Base-by-base conservation (phyloP, 176 grass and related monocot genomes). In the Aegilops bicornis region DNA sequence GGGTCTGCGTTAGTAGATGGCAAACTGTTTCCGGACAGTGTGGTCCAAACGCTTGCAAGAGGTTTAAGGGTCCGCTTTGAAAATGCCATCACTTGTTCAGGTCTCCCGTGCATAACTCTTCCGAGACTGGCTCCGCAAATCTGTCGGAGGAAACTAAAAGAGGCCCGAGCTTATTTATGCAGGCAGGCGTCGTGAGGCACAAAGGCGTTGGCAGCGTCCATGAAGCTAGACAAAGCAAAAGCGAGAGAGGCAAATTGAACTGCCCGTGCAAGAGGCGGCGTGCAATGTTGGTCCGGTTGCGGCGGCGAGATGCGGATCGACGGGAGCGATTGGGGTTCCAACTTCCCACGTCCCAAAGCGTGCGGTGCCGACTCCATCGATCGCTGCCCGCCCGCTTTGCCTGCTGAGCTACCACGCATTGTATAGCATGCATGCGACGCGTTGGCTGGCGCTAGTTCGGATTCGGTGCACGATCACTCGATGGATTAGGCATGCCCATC, bases 41-140 rank as follows among this genome's bases (percentile, higher is more conserved):
- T 1, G 13, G 1, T 15, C 13, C 4, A 1, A 3, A 48, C 4
- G 4, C 1, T 48, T 15, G 4, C 13, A 1, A 4, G 1, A 48
- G 4, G 45, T 48, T 48, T 4, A 0, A 4, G 12, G 45, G 13
- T 15, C 1, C 13, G 13, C 13, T 48, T 48, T 48, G 45, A 14
- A 48, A 4, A 48, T 48, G 45, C 45, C 45, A 45, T 45, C 42
- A 12, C 11, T 45, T 45, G 10, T 45, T 3, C 42, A 45, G 0
- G 3, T 45, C 42, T 45, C 42, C 3, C 10, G 3, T 3, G 42
- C 42, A 12, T 11, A 11, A 24, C 7, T 12, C 58, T 6, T 10
- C 2, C 19, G 1, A 20, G 6, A 20, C 20, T 61, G 10, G 11
- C 58, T 61, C 33, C 40, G 1, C 40, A 14, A 50, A 52, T 31